phyloP scores from a whole-genome alignment of 768 basidiomycete species.

The Lentinula lateritia region DNA sequence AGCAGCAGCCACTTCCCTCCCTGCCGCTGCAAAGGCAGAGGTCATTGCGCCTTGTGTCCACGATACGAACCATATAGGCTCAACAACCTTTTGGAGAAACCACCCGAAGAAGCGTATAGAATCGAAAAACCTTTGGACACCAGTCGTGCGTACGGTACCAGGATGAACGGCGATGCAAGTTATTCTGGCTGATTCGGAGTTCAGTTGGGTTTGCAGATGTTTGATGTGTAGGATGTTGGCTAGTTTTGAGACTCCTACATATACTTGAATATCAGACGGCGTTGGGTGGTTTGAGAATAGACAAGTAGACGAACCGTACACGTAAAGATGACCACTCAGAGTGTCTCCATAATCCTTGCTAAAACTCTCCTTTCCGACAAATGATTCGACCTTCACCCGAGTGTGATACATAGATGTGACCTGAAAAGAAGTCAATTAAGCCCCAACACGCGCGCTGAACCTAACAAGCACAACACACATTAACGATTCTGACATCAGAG shows the following conservation, averaged over 20 bases:
- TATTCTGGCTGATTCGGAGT: conserved; percentile 18
- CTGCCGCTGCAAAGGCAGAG: conserved; percentile 23
- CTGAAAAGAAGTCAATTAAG: not conserved
- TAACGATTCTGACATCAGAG: conserved; percentile 58
- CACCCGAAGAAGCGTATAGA: conserved; percentile 8
- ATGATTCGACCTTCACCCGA: conserved; percentile 1
- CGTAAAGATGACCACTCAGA: not conserved
- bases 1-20: conserved; percentile 14
- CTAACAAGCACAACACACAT: conserved; percentile 28
- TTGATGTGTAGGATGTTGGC: conserved; percentile 24
- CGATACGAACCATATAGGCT: conserved; percentile 12
- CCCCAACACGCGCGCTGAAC: not conserved
- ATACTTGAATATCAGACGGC: not conserved
- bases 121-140: not conserved
- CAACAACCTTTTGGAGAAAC: conserved; percentile 15
- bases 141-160: conserved; percentile 21
- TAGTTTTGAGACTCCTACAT: conserved; percentile 12
- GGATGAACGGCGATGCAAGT: conserved; percentile 23
- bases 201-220: conserved; percentile 35
- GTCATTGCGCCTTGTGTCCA: conserved; percentile 20
- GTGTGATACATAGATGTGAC: conserved; percentile 10
- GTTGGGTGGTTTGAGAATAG: not conserved
- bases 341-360: conserved; percentile 9
- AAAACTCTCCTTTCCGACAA: conserved; percentile 9
- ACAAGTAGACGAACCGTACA: conserved; percentile 9